Conservation (phyloP, 768 basidiomycete species). For the Russula sp. region DNA sequence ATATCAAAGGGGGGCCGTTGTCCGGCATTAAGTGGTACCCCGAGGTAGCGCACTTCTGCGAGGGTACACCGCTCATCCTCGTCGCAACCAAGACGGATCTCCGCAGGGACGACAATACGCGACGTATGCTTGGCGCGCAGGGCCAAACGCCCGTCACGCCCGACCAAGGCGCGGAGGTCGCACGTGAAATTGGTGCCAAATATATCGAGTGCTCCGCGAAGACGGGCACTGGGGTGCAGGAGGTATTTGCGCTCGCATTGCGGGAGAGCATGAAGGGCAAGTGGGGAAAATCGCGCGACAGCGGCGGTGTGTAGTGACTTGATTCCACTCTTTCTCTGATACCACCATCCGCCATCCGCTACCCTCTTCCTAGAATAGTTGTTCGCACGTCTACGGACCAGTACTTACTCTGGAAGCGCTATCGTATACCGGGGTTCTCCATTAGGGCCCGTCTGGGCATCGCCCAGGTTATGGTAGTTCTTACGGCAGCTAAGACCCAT, state of each 20-base stretch:
- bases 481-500: slow-evolving; percentile 15
- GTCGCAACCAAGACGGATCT: slow-evolving; percentile 95
- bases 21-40: slow-evolving; percentile 70
- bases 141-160: slow-evolving; percentile 77
- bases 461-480: slow-evolving; percentile 14
- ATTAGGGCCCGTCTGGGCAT: slow-evolving; percentile 1
- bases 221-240: slow-evolving; percentile 83
- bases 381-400: slow-evolving; percentile 23
- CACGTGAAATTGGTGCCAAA: slow-evolving; percentile 88
- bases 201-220: slow-evolving; percentile 96
- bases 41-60: slow-evolving; percentile 90
- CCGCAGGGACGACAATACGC: slow-evolving; percentile 79
- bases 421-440: not conserved
- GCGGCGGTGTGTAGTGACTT: slow-evolving; percentile 68
- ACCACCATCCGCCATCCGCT: not conserved
- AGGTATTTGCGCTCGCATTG: slow-evolving; percentile 87
- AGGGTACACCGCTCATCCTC: slow-evolving; percentile 82
- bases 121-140: slow-evolving; percentile 85
- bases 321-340: slow-evolving; percentile 27
- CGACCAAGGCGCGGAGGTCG: slow-evolving; percentile 80
- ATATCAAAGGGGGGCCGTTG: slow-evolving; percentile 7
- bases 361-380: slow-evolving; percentile 14
- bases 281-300: slow-evolving; percentile 69
- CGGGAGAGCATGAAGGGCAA: slow-evolving; percentile 82
- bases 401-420: slow-evolving; percentile 13